phyloP scores from a whole-genome alignment of 1,139 yeast genomes.

The Diutina ranongensis region DNA sequence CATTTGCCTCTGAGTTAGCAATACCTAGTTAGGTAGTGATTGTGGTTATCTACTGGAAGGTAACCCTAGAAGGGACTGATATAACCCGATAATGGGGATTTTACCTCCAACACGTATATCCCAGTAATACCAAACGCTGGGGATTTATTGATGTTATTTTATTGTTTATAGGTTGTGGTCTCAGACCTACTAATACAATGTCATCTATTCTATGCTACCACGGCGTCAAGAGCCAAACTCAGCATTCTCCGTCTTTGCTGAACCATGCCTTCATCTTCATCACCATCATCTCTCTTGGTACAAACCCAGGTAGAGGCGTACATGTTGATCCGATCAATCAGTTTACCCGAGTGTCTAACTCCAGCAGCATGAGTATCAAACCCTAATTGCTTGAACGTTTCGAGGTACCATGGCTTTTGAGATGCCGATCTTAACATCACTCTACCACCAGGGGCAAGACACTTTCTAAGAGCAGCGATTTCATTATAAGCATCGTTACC shows the following conservation, averaged over 20 bases:
- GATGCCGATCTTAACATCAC: slow-evolving; percentile 74
- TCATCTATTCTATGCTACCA: too few species aligned
- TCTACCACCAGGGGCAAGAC: slow-evolving; percentile 57
- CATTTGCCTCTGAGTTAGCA: too few species aligned
- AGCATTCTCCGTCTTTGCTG: slow-evolving; percentile 4
- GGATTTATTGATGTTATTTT: too few species aligned
- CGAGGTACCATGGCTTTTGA: slow-evolving; percentile 65
- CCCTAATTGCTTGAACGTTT: slow-evolving; percentile 54
- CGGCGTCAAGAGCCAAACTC: slow-evolving; percentile 2
- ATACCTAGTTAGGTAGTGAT: too few species aligned
- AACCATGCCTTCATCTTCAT: neutral
- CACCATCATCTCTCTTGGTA: slow-evolving; percentile 27
- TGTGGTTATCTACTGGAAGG: too few species aligned
- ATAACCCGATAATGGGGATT: too few species aligned
- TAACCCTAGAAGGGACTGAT: too few species aligned
- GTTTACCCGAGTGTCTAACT: slow-evolving; percentile 45
- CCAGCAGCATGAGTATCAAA: slow-evolving; percentile 61
- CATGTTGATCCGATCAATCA: slow-evolving; percentile 77
- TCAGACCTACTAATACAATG: neutral
- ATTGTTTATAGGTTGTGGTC: too few species aligned
- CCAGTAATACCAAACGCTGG: too few species aligned
- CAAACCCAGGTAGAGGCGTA: slow-evolving; percentile 85
- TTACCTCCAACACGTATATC: too few species aligned
- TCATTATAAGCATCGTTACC: slow-evolving; percentile 57
- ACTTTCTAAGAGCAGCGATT: slow-evolving; percentile 50